Evolutionary conservation across 352 stramenopile species (phyloP), one percentile per base, ranked within the genome.

Genomic region (Phytophthora pini): DNA sequence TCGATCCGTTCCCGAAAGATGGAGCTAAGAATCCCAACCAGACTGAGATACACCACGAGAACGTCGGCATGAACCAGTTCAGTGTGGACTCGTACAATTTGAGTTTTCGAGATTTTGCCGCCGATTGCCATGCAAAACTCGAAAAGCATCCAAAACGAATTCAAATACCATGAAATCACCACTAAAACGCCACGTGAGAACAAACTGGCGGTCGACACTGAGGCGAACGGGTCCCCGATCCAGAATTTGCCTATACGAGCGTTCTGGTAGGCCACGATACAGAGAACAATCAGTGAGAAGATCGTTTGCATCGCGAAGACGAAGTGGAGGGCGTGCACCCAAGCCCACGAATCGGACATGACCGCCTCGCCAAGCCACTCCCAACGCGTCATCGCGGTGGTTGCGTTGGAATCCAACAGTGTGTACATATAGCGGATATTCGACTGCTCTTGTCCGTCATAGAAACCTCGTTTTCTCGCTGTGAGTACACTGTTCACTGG

Each of bases 181-280:
- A 82, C 56, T 3, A 78, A 1, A 31, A 72, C 17, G 1, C 70
- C 67, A 0, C 66, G 65, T 11, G 54, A n/a, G 2, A 74, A 47
- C 3, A 80, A 47, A 8, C 17, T 76, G 13, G 49, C 55, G 7
- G 38, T 68, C 0, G 70, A 82, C 17, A 80, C 66, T 6, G 76
- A 70, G 10, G 75, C 72, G 44, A 84, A 84, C 2, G 76, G 70
- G 20, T 80, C 76, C 0, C 76, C 72, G 9, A 84, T 55, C 76
- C 76, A 84, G 6, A 82, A 7, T 39, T 81, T 82, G 10, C 76
- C 72, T 1, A 10, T 49, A 0, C 40, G 56, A 15, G 70, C 2
- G 29, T 69, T 81, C 2, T 62, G 72, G 36, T 70, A 76, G 10
- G 52, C 38, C 27, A 81, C 50, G 6, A 81, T 4, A 12, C 62